These are phyloP conservation scores for Cercophora samala DNA, from an alignment of 495 filamentous ascomycete species.

Conservation along the genomic window DNA sequence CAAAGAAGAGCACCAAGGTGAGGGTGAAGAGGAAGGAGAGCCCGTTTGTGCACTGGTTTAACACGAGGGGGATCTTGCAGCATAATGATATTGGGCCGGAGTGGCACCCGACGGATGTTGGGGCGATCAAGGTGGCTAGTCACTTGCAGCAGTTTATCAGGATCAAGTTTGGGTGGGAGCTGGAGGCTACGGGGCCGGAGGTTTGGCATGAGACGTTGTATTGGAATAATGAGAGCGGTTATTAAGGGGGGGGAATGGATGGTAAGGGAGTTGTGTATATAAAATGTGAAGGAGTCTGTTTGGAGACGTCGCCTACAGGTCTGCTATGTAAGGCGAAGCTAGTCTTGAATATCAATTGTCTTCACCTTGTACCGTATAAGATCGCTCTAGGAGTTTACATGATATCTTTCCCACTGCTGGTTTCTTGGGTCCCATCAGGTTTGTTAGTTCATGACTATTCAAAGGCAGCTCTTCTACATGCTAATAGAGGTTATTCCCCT, in stretches of 20 bases:
- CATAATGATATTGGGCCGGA: slow-evolving; percentile 66
- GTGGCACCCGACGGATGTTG: slow-evolving; percentile 64
- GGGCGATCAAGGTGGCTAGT: slow-evolving; percentile 65
- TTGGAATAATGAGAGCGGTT: slow-evolving; percentile 56
- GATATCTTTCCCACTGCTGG: too few species aligned
- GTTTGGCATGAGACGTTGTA: slow-evolving; percentile 60
- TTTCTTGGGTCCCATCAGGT: too few species aligned
- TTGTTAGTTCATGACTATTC: too few species aligned
- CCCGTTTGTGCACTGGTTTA: slow-evolving; percentile 65
- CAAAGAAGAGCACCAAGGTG: slow-evolving; percentile 35
- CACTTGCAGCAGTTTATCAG: slow-evolving; percentile 58
- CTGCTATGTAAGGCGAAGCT: too few species aligned
- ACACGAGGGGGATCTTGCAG: slow-evolving; percentile 63
- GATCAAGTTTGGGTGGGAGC: slow-evolving; percentile 56
- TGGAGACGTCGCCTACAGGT: too few species aligned
- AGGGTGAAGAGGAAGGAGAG: slow-evolving; percentile 32
- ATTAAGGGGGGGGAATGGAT: slow-evolving; percentile 34
- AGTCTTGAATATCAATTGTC: too few species aligned
- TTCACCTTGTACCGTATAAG: too few species aligned
- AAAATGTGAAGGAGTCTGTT: too few species aligned
- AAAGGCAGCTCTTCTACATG: too few species aligned
- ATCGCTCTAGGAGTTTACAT: too few species aligned
- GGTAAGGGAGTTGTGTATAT: background rate
- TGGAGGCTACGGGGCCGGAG: slow-evolving; percentile 60
- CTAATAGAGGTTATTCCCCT: too few species aligned